phyloP scores from a whole-genome alignment of 2,329 filamentous ascomycete genomes.

The Chrysoporthe austroafricana region DNA sequence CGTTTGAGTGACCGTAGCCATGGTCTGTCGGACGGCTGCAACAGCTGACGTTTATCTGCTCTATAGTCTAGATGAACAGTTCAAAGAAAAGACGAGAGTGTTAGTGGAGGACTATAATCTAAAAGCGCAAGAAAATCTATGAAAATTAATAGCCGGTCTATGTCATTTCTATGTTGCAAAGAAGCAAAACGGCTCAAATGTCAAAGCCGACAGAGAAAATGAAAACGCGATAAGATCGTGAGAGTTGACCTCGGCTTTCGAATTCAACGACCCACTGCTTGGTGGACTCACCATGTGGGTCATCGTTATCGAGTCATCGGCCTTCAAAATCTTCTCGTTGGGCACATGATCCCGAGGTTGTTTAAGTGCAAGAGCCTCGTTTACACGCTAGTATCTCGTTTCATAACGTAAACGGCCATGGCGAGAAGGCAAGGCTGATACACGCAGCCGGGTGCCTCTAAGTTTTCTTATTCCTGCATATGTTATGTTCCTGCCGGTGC shows the following conservation, averaged over 20 bases:
- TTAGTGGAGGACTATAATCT: neutral
- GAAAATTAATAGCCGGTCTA: neutral
- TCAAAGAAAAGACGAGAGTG: neutral
- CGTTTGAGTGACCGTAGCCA: conserved; percentile 11
- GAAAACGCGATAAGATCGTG: conserved; percentile 23
- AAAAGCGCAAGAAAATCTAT: neutral
- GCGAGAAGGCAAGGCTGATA: conserved; percentile 1
- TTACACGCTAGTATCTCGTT: neutral
- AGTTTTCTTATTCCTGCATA: neutral
- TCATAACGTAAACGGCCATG: neutral
- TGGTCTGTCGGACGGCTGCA: conserved; percentile 4
- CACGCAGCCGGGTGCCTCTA: neutral
- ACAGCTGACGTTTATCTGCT: neutral
- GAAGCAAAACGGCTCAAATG: neutral
- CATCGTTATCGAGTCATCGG: conserved; percentile 6
- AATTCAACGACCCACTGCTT: conserved; percentile 18
- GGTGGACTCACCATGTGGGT: conserved; percentile 18
- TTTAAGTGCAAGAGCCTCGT: neutral
- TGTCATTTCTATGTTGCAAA: conserved; percentile 4
- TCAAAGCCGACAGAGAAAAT: neutral
- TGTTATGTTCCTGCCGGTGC: neutral
- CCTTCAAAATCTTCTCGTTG: conserved; percentile 8
- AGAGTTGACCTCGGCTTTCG: conserved; percentile 22
- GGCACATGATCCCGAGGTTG: conserved; percentile 4
- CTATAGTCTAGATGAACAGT: neutral